phyloP scores from a whole-genome alignment of 2,329 filamentous ascomycete species.

The Phyllosticta capitalensis region DNA sequence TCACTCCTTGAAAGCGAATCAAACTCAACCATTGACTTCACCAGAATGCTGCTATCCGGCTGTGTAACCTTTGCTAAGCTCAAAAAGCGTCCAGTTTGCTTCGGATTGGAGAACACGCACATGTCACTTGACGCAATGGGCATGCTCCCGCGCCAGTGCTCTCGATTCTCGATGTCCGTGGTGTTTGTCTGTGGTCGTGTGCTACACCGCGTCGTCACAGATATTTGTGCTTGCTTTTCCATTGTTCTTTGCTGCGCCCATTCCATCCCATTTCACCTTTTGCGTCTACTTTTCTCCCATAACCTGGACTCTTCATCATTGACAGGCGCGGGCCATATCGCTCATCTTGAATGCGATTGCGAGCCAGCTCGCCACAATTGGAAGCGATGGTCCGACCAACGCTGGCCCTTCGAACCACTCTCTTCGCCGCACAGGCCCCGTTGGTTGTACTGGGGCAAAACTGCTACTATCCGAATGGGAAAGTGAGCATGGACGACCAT shows the following conservation, averaged over 20 bases:
- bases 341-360: neutral
- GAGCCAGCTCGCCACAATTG: neutral
- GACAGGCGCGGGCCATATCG: neutral
- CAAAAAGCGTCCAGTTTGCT: neutral
- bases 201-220: neutral
- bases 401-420: neutral
- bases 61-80: neutral
- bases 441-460: neutral
- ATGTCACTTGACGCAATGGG: neutral
- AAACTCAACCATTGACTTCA: neutral
- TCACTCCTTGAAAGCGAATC: neutral
- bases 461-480: neutral
- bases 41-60: neutral
- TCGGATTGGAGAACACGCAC: neutral
- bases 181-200: neutral
- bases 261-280: neutral
- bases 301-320: neutral
- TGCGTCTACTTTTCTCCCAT: neutral
- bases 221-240: neutral
- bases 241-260: neutral
- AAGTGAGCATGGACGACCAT: neutral
- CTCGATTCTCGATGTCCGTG: neutral
- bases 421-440: neutral
- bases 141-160: neutral
- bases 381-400: neutral